Evolutionary conservation across 2,329 filamentous ascomycete species (phyloP).

Genomic region (Pochonia chlamydosporia): DNA sequence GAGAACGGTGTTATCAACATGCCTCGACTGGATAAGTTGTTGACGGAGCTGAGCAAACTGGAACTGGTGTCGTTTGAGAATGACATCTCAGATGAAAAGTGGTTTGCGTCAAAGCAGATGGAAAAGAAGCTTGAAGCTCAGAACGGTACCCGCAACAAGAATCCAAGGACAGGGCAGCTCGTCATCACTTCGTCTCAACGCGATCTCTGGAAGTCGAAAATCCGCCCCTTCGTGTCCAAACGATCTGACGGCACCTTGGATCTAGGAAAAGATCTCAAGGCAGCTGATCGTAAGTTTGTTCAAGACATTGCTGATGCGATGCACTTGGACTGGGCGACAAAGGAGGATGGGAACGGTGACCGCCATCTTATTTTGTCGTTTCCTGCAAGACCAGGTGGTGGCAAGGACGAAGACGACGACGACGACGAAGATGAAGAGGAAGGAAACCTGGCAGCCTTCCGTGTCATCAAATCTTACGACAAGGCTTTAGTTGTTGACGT

Average conservation of each 20-base stretch:
- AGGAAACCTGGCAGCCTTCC: conserved; percentile 76
- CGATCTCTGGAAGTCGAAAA: conserved; percentile 69
- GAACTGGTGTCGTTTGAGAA: conserved; percentile 91
- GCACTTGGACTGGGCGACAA: conserved; percentile 51
- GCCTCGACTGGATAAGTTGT: conserved; percentile 65
- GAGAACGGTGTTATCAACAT: conserved; percentile 91
- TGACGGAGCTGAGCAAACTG: conserved; percentile 80
- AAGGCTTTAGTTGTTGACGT: conserved; percentile 81
- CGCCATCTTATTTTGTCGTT: conserved; percentile 47
- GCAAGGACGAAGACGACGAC: conserved; percentile 46
- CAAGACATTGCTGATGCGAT: conserved; percentile 71
- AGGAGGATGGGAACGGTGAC: conserved; percentile 49
- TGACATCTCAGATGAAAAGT: conserved; percentile 81
- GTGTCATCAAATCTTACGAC: conserved; percentile 86
- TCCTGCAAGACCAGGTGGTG: conserved; percentile 46
- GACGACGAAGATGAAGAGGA: conserved; percentile 54
- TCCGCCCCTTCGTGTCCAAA: conserved; percentile 77
- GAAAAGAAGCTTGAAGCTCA: conserved; percentile 57
- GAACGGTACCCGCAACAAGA: conserved; percentile 49
- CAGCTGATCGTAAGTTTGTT: conserved; percentile 86
- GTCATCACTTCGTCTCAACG: conserved; percentile 76
- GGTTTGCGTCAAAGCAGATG: conserved; percentile 83
- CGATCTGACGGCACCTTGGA: conserved; percentile 62
- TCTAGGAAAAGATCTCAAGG: conserved; percentile 66
- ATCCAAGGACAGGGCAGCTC: conserved; percentile 51